Conservation (phyloP, 192 early-diverging fungal species). For the Phlyctochytrium planicorne region DNA sequence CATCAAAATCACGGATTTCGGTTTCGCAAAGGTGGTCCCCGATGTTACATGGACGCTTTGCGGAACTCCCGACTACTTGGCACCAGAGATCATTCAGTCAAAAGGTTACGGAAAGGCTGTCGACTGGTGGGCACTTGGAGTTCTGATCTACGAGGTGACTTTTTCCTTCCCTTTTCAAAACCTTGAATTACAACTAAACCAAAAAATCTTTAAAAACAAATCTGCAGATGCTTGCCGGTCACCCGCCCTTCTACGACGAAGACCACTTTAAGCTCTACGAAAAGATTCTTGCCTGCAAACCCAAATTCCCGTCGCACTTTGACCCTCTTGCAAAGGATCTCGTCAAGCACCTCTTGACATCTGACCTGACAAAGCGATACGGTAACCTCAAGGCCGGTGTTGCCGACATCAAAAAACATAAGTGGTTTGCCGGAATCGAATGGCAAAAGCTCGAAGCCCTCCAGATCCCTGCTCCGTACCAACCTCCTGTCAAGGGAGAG, state of each 20-base stretch:
- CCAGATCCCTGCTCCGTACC: constrained; percentile 78
- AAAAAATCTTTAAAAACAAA: constrained; percentile 51
- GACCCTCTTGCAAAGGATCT: constrained; percentile 80
- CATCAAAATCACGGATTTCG: constrained; percentile 84
- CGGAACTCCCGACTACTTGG: constrained; percentile 76
- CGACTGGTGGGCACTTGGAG: constrained; percentile 86
- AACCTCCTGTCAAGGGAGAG: constrained; percentile 70
- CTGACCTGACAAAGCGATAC: constrained; percentile 80
- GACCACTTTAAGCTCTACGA: constrained; percentile 91
- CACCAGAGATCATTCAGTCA: constrained; percentile 71
- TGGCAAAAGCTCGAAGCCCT: constrained; percentile 69
- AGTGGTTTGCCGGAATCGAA: constrained; percentile 87
- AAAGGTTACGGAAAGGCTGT: constrained; percentile 69
- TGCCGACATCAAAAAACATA: constrained; percentile 82
- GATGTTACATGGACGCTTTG: constrained; percentile 85
- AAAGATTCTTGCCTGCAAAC: constrained; percentile 83
- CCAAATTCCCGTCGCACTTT: constrained; percentile 85
- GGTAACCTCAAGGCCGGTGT: constrained; percentile 85
- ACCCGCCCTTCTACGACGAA: constrained; percentile 95
- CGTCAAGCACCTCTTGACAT: constrained; percentile 73
- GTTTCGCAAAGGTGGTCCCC: constrained; percentile 80
- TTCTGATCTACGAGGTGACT: constrained; percentile 36
- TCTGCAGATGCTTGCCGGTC: constrained; percentile 92
- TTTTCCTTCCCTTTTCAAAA: not conserved
- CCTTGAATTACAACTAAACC: not conserved